Conservation (phyloP, 2,329 filamentous ascomycete species). For the Cercospora sp. region DNA sequence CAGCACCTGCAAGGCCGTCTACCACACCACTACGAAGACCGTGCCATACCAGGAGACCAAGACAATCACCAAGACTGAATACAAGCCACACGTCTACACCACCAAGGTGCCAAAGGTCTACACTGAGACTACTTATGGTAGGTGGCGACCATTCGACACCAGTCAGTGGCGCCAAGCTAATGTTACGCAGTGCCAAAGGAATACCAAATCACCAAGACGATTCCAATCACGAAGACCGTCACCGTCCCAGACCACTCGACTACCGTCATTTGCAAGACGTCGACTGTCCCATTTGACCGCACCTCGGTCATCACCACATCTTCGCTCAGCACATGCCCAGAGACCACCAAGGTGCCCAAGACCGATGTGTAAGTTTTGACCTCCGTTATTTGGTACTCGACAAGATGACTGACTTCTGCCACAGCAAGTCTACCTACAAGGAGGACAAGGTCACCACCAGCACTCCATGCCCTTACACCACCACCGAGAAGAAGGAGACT, state of each 20-base stretch:
- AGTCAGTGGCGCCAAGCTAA: not conserved
- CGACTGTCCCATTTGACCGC: conserved; percentile 17
- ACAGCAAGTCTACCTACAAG: conserved; percentile 10
- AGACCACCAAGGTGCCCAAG: conserved; percentile 11
- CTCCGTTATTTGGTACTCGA: not conserved
- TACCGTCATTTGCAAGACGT: conserved; percentile 22
- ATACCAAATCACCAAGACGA: conserved; percentile 22
- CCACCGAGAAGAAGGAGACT: conserved; percentile 7
- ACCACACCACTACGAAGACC: conserved; percentile 21
- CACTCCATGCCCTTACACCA: conserved; percentile 18
- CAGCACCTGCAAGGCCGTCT: conserved; percentile 21
- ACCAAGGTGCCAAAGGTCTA: conserved; percentile 16
- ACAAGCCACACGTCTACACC: conserved; percentile 17
- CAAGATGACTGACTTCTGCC: not conserved
- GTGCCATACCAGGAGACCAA: conserved; percentile 21
- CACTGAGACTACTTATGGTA: conserved; percentile 15
- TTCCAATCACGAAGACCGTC: conserved; percentile 19
- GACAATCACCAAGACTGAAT: conserved; percentile 22
- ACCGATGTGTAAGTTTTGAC: conserved; percentile 14
- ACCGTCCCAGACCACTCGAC: conserved; percentile 21
- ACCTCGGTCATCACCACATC: conserved; percentile 15
- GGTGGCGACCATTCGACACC: not conserved
- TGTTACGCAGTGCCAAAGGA: not conserved
- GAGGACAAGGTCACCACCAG: conserved; percentile 16
- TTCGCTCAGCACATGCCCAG: conserved; percentile 15